phyloP scores from a whole-genome alignment of 495 filamentous ascomycete species.

The Platismatia glauca region DNA sequence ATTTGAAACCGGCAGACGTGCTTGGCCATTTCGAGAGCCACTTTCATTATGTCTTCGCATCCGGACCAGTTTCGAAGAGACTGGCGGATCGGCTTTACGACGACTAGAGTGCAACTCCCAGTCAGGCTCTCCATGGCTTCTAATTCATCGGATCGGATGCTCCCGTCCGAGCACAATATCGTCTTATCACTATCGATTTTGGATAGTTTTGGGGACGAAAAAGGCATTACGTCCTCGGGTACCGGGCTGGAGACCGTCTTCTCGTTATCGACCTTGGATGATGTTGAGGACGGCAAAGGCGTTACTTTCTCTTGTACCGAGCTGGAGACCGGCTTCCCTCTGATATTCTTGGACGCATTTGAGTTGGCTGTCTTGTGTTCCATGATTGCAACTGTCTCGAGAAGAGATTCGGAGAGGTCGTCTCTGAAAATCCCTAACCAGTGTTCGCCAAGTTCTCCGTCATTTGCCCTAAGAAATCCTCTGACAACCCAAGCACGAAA shows the following conservation, averaged over 20 bases:
- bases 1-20: neutral
- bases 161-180: neutral
- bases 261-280: neutral
- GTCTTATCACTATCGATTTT: neutral
- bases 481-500: neutral
- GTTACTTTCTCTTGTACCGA: no score
- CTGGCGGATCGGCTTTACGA: constrained; percentile 3
- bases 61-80: constrained; percentile 7
- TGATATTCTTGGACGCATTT: no score
- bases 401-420: constrained; percentile 4
- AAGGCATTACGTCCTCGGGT: neutral
- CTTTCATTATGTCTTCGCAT: constrained; percentile 11
- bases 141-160: no score
- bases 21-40: constrained; percentile 9
- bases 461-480: neutral
- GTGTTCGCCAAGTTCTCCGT: neutral
- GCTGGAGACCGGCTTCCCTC: no score
- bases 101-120: neutral
- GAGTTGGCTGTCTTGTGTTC: neutral
- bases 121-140: neutral
- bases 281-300: no score
- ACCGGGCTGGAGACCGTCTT: neutral
- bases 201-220: neutral
- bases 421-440: constrained; percentile 1
- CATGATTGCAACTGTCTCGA: constrained; percentile 3